These are phyloP conservation scores for Russula virescens DNA, from an alignment of 768 basidiomycete species.

Conservation along the genomic window DNA sequence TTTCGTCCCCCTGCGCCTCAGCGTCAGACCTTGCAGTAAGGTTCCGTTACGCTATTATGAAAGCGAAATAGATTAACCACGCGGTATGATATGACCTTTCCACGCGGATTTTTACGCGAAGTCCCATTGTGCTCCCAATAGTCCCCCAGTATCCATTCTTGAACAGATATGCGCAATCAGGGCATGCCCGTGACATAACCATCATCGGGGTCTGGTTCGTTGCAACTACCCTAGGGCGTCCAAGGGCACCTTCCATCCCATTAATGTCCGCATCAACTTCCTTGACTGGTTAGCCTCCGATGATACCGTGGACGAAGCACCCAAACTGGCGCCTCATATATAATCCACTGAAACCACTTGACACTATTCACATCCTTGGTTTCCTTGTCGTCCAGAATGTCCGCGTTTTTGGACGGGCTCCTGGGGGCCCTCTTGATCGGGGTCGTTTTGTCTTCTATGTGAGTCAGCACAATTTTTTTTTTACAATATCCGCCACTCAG, in stretches of 20 bases:
- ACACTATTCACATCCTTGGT: not conserved
- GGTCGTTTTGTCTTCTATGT: constrained; percentile 11
- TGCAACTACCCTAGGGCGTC: not conserved
- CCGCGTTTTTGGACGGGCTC: not conserved
- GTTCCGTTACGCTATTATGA: not conserved
- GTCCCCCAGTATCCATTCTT: too few species aligned
- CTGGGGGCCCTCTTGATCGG: constrained; percentile 10
- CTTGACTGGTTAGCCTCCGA: not conserved
- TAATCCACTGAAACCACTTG: not conserved
- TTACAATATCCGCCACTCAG: not conserved
- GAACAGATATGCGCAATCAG: too few species aligned
- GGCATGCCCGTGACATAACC: not conserved
- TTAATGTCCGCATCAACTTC: not conserved
- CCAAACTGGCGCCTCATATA: constrained; percentile 9
- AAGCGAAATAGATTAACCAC: not conserved
- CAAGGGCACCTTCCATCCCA: not conserved
- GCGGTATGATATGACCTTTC: too few species aligned
- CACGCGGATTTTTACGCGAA: too few species aligned
- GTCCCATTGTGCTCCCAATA: too few species aligned
- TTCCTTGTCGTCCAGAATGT: constrained; percentile 1
- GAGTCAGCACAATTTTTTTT: not conserved
- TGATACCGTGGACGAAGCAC: not conserved
- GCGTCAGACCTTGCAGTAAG: not conserved
- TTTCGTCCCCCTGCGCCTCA: not conserved
- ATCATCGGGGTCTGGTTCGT: not conserved